Percentiles rank a stretch among this genome's conserved stretches.
Evolutionary conservation across 2,329 filamentous ascomycete species (phyloP).

Genomic region (Thelonectria discophora): DNA sequence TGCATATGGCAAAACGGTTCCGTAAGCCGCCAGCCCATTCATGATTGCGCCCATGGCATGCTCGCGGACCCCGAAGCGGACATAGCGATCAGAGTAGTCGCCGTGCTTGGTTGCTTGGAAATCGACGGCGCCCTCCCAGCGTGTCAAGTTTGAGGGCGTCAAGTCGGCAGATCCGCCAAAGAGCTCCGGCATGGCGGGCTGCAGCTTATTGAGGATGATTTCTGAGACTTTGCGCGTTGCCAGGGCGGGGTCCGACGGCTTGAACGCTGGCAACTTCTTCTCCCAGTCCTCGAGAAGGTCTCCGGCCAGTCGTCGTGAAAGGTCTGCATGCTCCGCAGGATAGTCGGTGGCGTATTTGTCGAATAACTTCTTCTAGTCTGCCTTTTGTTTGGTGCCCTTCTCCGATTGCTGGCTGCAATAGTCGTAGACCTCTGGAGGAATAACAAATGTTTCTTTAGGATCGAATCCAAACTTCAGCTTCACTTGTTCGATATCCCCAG

Average conservation of each 20-base stretch:
- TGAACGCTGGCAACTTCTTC: slow-evolving; percentile 62
- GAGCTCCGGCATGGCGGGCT: slow-evolving; percentile 29
- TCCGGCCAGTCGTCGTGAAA: slow-evolving; percentile 51
- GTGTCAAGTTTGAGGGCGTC: slow-evolving; percentile 58
- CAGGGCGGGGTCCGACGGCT: slow-evolving; percentile 63
- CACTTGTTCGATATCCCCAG: slow-evolving; percentile 90
- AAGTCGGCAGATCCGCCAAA: slow-evolving; percentile 52
- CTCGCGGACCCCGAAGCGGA: slow-evolving; percentile 60
- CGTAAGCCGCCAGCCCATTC: slow-evolving; percentile 58
- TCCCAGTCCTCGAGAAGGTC: slow-evolving; percentile 65
- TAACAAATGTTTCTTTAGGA: slow-evolving; percentile 89
- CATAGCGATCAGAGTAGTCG: slow-evolving; percentile 71
- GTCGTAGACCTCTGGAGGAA: slow-evolving; percentile 95
- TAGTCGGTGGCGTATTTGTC: slow-evolving; percentile 46
- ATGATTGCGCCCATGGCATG: slow-evolving; percentile 59
- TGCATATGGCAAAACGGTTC: slow-evolving; percentile 63
- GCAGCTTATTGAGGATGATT: slow-evolving; percentile 32
- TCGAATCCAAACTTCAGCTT: slow-evolving; percentile 97
- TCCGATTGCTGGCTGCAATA: slow-evolving; percentile 84
- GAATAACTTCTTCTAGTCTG: slow-evolving; percentile 58
- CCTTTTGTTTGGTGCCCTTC: slow-evolving; percentile 77
- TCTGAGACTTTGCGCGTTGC: slow-evolving; percentile 53
- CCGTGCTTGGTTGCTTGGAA: slow-evolving; percentile 93
- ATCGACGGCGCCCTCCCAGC: slow-evolving; percentile 96
- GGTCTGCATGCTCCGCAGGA: slow-evolving; percentile 14